Percentiles rank a stretch among this genome's conserved stretches.
phyloP scores from a whole-genome alignment of 768 basidiomycete genomes.

The Mrakia gelida region DNA sequence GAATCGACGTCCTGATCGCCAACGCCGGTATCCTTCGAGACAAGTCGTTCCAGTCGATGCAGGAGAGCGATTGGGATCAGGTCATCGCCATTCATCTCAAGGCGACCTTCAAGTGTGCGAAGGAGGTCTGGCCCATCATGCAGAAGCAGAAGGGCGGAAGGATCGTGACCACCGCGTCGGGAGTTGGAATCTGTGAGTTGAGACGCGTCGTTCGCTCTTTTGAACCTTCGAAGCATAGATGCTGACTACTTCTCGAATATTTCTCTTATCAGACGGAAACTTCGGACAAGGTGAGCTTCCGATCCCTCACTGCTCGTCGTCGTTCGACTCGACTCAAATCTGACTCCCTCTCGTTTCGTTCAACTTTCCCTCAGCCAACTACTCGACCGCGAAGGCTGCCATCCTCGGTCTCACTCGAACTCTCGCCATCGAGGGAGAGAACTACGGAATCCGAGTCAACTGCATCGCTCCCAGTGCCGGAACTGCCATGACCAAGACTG shows the following conservation, averaged over 20 bases:
- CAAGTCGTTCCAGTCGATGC: constrained; percentile 85
- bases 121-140: constrained; percentile 95
- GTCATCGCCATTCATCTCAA: constrained; percentile 84
- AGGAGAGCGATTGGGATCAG: constrained; percentile 88
- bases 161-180: constrained; percentile 88
- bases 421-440: constrained; percentile 83
- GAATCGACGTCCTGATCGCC: constrained; percentile 77
- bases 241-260: too few relatives aligned
- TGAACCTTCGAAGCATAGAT: not conserved
- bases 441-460: constrained; percentile 87
- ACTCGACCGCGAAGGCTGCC: constrained; percentile 87
- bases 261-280: constrained; percentile 65
- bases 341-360: not conserved
- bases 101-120: constrained; percentile 88
- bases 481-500: constrained; percentile 82
- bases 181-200: constrained; percentile 81
- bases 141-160: constrained; percentile 94
- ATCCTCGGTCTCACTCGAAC: constrained; percentile 87
- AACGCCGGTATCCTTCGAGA: constrained; percentile 94
- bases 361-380: constrained; percentile 48
- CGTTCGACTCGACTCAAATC: not conserved
- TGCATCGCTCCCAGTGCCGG: constrained; percentile 76
- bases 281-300: constrained; percentile 64
- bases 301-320: not conserved
- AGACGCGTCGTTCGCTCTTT: not conserved